Evolutionary conservation across 768 basidiomycete species (phyloP), one percentile per base, ranked within the genome.

Genomic region (Calocera viscosa): DNA sequence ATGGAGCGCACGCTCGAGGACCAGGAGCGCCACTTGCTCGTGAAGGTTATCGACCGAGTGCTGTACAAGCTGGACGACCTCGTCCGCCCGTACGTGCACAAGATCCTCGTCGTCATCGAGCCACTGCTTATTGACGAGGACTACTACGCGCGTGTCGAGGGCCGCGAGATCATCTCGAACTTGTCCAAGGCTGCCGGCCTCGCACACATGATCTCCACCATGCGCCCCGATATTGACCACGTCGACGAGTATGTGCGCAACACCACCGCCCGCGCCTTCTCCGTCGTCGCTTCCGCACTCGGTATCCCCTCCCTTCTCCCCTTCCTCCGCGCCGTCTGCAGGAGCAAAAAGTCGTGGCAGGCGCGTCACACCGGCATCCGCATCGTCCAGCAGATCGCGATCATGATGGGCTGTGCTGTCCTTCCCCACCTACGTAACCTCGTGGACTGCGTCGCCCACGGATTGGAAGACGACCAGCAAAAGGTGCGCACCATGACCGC

Each of bases 361-460:
- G 96, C 96, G 10, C 87, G 95, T 68, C 96, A 98, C 76, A 99
- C 96, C 2, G 96, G 96, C 77, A 98, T 99, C 73, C 93, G 96
- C 72, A 98, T 99, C 70, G 94, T 99, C 12, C 96, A 99, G 77
- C 96, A 98, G 76, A 98, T 99, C 64, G 95, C 96, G 22, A 95
- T 97, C 73, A 97, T 98, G 94, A 98, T 98, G 94, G 95, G 95
- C 19, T 98, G 96, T 72, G 95, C 95, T 19, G 93, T 98, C 26
- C 83, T 99, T 1, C 96, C 96, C 17, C 96, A 98, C 77, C 82
- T 99, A 41, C 89, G 94, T 63, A 98, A 97, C 73, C 82, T 99
- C 49, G 96, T 99, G 28, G 91, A 94, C 69, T 93, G 95, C 70
- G 93, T 99, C 64, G 92, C 94, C 0, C 90, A 91, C 73, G 94